Percentiles rank a stretch among this genome's conserved stretches.
Evolutionary conservation across 2,329 filamentous ascomycete species (phyloP).

Genomic region (Colletotrichum scovillei): DNA sequence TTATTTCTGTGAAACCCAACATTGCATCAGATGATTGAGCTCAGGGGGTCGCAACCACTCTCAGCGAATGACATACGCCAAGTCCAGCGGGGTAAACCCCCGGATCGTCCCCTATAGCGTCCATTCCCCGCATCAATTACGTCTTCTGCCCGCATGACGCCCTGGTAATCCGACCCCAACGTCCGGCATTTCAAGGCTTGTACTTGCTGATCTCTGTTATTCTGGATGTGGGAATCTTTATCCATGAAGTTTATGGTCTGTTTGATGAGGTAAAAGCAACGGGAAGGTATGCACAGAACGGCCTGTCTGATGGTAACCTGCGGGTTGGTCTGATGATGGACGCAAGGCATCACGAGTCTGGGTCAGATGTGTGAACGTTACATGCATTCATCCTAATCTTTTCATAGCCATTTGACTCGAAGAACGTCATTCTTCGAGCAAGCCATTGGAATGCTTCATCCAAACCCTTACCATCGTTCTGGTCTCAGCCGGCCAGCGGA

Average conservation of each 20-base stretch:
- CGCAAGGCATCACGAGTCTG: not conserved
- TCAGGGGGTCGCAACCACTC: not conserved
- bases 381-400: not conserved
- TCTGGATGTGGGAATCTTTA: not conserved
- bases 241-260: not conserved
- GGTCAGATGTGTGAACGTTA: not conserved
- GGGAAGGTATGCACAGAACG: not conserved
- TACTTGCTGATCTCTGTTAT: not conserved
- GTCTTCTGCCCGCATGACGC: slow-evolving; percentile 16
- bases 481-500: not conserved
- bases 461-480: not conserved
- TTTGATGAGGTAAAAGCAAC: not conserved
- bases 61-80: slow-evolving; percentile 30
- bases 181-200: slow-evolving; percentile 4
- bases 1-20: slow-evolving; percentile 15
- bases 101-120: slow-evolving; percentile 1
- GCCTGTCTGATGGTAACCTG: not conserved
- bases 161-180: not conserved
- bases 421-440: not conserved
- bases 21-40: slow-evolving; percentile 12
- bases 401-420: too few species aligned
- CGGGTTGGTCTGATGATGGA: slow-evolving; percentile 1
- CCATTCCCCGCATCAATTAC: slow-evolving; percentile 27
- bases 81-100: slow-evolving; percentile 16
- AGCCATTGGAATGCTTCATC: too few species aligned